Evolutionary conservation across 1,284 basidiomycete species (phyloP), one percentile per base, ranked within the genome.

Genomic region (Apiotrichum porosum): DNA sequence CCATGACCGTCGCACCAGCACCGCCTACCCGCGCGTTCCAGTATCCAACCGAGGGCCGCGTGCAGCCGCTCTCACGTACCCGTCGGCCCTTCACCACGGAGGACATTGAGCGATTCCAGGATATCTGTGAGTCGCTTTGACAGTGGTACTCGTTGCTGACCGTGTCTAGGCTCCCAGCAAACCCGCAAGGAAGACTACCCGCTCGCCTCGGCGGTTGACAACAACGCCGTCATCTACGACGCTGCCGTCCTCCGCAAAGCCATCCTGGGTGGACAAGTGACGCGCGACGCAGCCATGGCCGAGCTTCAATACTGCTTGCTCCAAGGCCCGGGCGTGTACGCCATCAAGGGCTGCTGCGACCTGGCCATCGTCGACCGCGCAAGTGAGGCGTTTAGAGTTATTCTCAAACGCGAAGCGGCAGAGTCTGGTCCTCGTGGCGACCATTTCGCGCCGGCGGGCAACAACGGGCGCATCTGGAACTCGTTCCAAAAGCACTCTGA

Each of bases 381-480:
- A 14, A 19, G 37, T 3, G 22, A 9, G 4, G 47, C 44, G 0
- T 49, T 52, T 19, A 14, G 15, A 1, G 3, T 13, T 1, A 48
- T 56, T 17, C 41, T 56, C 19, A 12, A 33, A 9, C 22, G 19
- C 4, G 33, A 42, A 18, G 46, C 39, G 36, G 31, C 17, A n/a
- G 8, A 22, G 1, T 28, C 22, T 15, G 41, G 12, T 12, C 15
- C 18, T 1, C 18, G 24, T 8, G 52, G 52, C 8, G 55, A 57
- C 37, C 55, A 57, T 43, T 57, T 57, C 28, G 55, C 55, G 8
- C 24, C 49, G 2, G 42, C 42, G 4, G 55, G 55, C 12, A 37
- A 41, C 22, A 57, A 57, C 44, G 52, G 48, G 9, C 41, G 55
- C 8, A 43, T 57, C 31, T 57, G 55, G 55, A 57, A 57, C 43